Conservation (phyloP, 139 green algal genomes). For the Chlamydomonas sp. region DNA sequence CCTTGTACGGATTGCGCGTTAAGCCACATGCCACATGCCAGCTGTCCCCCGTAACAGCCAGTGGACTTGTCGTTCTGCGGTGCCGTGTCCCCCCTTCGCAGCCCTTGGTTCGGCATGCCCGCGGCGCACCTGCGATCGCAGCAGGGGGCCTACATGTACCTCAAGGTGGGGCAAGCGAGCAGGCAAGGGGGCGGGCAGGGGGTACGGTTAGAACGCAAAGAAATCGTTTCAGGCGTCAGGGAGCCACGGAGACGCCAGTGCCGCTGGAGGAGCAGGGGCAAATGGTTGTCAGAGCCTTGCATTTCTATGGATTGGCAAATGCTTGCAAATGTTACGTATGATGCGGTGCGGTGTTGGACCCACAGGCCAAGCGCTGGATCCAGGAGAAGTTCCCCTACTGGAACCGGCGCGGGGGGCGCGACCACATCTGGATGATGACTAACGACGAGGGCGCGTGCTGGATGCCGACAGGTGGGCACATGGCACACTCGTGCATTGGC, state of each 20-base stretch:
- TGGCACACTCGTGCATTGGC: too few species aligned
- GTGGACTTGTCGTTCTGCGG: neutral
- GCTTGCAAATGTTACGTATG: conserved; percentile 14
- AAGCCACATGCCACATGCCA: too few species aligned
- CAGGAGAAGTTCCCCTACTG: conserved; percentile 42
- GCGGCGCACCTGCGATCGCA: conserved; percentile 20
- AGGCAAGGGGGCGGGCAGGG: neutral
- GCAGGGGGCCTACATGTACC: conserved; percentile 33
- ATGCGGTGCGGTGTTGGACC: conserved; percentile 16
- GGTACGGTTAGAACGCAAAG: neutral
- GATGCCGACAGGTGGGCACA: conserved; percentile 26
- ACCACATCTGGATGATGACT: conserved; percentile 69
- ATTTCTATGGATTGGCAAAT: neutral
- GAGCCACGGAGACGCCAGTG: neutral
- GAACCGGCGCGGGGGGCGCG: conserved; percentile 44
- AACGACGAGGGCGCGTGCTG: conserved; percentile 68
- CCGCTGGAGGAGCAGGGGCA: neutral
- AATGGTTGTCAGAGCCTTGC: neutral
- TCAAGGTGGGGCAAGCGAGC: neutral
- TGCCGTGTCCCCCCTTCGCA: neutral
- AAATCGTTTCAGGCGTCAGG: neutral
- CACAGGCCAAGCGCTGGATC: conserved; percentile 44
- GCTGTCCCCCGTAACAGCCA: too few species aligned
- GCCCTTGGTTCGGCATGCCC: conserved; percentile 31
- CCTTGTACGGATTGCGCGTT: too few species aligned